phyloP scores from a whole-genome alignment of 179 eudicot species.

The Silene coronaria region DNA sequence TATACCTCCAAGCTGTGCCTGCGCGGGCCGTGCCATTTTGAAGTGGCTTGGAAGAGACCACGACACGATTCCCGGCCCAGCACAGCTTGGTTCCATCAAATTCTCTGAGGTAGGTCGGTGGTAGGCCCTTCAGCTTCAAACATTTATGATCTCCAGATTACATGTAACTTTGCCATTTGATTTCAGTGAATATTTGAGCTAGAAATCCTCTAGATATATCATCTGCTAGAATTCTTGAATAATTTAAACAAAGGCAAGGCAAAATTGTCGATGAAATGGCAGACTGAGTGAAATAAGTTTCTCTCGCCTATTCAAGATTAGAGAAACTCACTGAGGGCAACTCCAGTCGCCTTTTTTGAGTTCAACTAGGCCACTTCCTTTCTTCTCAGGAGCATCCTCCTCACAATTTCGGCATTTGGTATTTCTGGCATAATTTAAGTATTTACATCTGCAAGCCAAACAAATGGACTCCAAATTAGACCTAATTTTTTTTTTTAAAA shows the following conservation, averaged over 20 bases:
- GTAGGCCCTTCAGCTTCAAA: too few relatives aligned
- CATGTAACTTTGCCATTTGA: background rate
- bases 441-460: slow-evolving; percentile 64
- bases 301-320: slow-evolving; percentile 14
- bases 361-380: slow-evolving; percentile 16
- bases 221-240: background rate
- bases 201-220: background rate
- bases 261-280: background rate
- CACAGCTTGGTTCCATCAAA: too few relatives aligned
- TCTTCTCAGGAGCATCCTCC: slow-evolving; percentile 43
- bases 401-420: slow-evolving; percentile 53
- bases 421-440: slow-evolving; percentile 66
- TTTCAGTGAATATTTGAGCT: background rate
- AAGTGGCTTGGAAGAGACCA: too few relatives aligned
- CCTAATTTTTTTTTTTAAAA: background rate
- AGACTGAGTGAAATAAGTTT: background rate
- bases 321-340: slow-evolving; percentile 64
- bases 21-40: too few relatives aligned
- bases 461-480: slow-evolving; percentile 5
- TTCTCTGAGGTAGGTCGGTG: too few relatives aligned
- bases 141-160: too few relatives aligned
- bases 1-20: too few relatives aligned
- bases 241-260: background rate
- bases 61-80: too few relatives aligned
- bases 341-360: slow-evolving; percentile 75